These are phyloP conservation scores for Chlamydomonas reinhardtii DNA, from an alignment of 163 green algal species.

Conservation along the genomic window DNA sequence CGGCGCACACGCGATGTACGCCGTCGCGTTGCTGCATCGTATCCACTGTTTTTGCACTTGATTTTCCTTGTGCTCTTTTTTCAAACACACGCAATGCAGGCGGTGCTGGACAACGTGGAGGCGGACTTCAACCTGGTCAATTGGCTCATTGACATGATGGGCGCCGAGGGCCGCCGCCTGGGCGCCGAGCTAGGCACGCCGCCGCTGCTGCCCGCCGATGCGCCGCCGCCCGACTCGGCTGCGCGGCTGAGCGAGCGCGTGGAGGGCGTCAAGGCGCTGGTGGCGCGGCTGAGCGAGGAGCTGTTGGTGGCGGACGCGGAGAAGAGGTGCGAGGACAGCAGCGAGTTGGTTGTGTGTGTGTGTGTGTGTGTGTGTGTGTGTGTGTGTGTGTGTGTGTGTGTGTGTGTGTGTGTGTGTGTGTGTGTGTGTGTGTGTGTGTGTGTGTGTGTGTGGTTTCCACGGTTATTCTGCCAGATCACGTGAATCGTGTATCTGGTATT, in stretches of 20 bases:
- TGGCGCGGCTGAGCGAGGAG: slow-evolving; percentile 46
- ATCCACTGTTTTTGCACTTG: no score
- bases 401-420: no score
- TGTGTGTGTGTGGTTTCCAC: no score
- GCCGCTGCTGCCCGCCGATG: slow-evolving; percentile 10
- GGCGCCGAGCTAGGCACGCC: slow-evolving; percentile 4
- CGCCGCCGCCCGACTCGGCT: slow-evolving; percentile 20
- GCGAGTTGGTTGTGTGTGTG: neutral
- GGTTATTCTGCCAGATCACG: no score
- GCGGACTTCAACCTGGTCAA: slow-evolving; percentile 56
- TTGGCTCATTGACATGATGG: slow-evolving; percentile 45
- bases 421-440: no score
- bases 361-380: neutral
- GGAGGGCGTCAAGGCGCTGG: slow-evolving; percentile 32
- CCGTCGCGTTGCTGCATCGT: no score
- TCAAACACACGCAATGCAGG: no score
- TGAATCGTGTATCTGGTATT: no score
- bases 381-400: no score
- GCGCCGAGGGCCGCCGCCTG: slow-evolving; percentile 29
- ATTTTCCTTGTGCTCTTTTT: no score
- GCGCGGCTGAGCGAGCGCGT: slow-evolving; percentile 47
- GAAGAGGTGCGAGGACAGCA: slow-evolving; percentile 5
- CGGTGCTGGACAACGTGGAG: slow-evolving; percentile 56
- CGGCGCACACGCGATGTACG: no score
- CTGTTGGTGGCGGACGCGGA: slow-evolving; percentile 36